These are phyloP conservation scores for Apiospora koreana DNA, from an alignment of 2,329 filamentous ascomycete genomes.

Conservation along the genomic window DNA sequence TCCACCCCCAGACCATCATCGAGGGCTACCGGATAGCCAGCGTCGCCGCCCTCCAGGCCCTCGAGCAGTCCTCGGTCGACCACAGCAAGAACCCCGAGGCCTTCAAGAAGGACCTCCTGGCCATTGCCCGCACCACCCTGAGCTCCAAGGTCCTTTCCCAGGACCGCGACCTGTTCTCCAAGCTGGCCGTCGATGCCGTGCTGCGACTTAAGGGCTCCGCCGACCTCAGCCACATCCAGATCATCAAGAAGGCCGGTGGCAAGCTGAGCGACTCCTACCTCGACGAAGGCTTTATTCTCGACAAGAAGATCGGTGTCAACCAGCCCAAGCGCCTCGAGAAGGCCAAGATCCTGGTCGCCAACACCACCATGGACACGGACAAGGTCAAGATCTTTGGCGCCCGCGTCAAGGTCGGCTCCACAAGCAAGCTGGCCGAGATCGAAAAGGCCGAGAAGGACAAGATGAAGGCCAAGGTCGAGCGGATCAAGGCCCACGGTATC, in stretches of 20 bases:
- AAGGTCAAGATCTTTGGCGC: slow-evolving; percentile 99
- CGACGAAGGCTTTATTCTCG: slow-evolving; percentile 96
- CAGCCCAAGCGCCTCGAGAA: slow-evolving; percentile 97
- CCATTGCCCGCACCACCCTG: slow-evolving; percentile 91
- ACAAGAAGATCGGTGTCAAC: slow-evolving; percentile 99
- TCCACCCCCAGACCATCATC: slow-evolving; percentile 99
- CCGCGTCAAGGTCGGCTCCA: slow-evolving; percentile 93
- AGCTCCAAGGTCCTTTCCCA: slow-evolving; percentile 97
- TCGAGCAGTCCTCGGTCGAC: slow-evolving; percentile 84
- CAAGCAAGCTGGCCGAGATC: slow-evolving; percentile 94
- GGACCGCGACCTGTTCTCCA: slow-evolving; percentile 88
- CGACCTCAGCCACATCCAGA: slow-evolving; percentile 96
- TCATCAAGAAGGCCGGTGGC: slow-evolving; percentile 98
- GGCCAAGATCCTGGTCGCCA: slow-evolving; percentile 96
- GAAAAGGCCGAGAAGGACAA: slow-evolving; percentile 98
- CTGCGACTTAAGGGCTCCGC: slow-evolving; percentile 86
- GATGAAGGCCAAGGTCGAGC: slow-evolving; percentile 99
- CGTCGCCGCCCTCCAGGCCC: slow-evolving; percentile 78
- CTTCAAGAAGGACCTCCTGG: slow-evolving; percentile 86
- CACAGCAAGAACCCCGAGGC: slow-evolving; percentile 80
- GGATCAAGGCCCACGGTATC: slow-evolving; percentile 97
- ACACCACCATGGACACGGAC: slow-evolving; percentile 99
- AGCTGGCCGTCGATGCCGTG: slow-evolving; percentile 88
- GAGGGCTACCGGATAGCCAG: slow-evolving; percentile 98
- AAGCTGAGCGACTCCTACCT: slow-evolving; percentile 98